phyloP scores from a whole-genome alignment of 2,329 filamentous ascomycete species.

The Fusarium sp. region DNA sequence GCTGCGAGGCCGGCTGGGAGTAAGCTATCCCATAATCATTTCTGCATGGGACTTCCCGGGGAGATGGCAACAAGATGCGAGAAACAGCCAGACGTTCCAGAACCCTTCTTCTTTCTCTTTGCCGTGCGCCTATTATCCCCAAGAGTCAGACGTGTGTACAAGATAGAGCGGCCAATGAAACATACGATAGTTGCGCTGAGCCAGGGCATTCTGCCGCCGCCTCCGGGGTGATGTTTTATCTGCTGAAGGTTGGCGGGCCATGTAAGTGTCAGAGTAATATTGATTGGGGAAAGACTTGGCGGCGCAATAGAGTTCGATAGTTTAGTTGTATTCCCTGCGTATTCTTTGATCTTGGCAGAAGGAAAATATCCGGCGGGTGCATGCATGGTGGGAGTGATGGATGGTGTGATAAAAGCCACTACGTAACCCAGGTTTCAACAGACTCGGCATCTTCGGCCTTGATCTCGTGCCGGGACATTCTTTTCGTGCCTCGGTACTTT shows the following conservation, averaged over 20 bases:
- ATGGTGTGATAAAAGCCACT: neutral
- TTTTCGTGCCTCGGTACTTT: neutral
- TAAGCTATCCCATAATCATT: neutral
- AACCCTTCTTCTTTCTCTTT: neutral
- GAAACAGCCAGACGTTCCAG: neutral
- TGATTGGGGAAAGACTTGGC: neutral
- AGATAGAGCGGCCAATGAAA: neutral
- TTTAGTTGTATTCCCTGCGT: neutral
- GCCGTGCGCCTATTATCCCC: neutral
- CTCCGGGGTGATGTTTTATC: neutral
- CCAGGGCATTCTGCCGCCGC: conserved; percentile 1
- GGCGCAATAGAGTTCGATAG: neutral
- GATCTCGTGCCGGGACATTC: neutral
- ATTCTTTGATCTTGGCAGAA: neutral
- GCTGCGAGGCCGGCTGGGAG: neutral
- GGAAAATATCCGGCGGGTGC: neutral
- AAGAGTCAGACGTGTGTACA: neutral
- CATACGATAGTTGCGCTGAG: neutral
- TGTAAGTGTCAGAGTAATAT: neutral
- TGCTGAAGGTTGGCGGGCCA: neutral
- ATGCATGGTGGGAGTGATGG: neutral
- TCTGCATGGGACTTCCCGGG: neutral
- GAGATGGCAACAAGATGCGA: neutral
- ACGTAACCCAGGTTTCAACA: neutral
- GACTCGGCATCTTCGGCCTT: neutral